Conservation (phyloP, 768 basidiomycete genomes). For the Coprinopsis cinerea region DNA sequence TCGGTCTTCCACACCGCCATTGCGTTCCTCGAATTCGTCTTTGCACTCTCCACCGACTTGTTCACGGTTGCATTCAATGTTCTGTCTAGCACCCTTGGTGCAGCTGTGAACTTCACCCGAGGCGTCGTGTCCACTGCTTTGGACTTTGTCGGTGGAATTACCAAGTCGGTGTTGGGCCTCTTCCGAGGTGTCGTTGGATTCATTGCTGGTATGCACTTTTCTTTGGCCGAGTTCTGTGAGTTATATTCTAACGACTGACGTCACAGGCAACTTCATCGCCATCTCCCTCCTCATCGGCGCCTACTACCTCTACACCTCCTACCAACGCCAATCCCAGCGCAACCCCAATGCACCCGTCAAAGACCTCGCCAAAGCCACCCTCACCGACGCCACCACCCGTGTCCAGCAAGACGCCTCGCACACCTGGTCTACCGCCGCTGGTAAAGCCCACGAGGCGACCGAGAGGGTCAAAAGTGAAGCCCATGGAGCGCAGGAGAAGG, state of each 20-base stretch:
- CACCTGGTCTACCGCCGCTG: background rate
- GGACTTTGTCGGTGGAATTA: constrained; percentile 10
- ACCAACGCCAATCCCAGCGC: background rate
- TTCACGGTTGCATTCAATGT: constrained; percentile 18
- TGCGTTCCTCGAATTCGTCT: constrained; percentile 27
- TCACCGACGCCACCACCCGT: background rate
- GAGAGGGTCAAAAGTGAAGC: too few species aligned
- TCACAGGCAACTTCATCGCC: constrained; percentile 5
- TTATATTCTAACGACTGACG: background rate
- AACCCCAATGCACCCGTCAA: background rate
- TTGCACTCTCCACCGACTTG: constrained; percentile 21
- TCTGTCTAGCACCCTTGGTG: constrained; percentile 18
- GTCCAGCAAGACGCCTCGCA: background rate
- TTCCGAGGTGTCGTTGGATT: constrained; percentile 28
- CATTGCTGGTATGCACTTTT: constrained; percentile 20
- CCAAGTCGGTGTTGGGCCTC: constrained; percentile 13
- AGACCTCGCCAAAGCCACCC: background rate
- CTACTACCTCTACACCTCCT: constrained; percentile 8
- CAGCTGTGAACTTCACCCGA: constrained; percentile 5
- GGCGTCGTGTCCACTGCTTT: background rate
- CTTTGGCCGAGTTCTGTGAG: background rate
- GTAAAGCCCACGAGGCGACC: too few species aligned
- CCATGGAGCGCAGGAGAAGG: too few species aligned
- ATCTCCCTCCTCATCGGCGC: constrained; percentile 5
- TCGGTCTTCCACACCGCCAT: constrained; percentile 25